Evolutionary conservation across 257 asterid genomes (phyloP), one percentile per base, ranked within the genome.

Genomic region (Salvia miltiorrhiza): DNA sequence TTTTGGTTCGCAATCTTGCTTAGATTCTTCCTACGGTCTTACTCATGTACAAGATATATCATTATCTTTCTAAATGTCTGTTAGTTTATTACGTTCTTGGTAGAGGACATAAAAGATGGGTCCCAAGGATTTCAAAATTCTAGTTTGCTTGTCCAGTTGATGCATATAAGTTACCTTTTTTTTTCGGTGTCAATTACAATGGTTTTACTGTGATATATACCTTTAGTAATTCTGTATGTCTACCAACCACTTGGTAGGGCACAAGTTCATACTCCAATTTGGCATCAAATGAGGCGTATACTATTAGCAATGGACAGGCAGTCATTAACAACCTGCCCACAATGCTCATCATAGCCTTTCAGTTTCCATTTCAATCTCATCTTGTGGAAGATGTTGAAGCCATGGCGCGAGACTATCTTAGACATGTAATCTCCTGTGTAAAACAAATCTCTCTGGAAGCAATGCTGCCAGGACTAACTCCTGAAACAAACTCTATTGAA

Each of bases 351-450:
- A 24, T 83, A 40, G 86, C 77, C 56, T 83, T 83, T 61, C 88
- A 80, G 50, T 83, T 83, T 63, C 86, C 88, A 28, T 78, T 73
- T 19, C 79, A 76, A 68, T 19, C 61, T 53, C 76, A 65, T 58
- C 73, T 67, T 52, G 71, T 50, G 73, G 76, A 40, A 19, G 78
- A 63, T 3, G 69, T 76, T 49, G 58, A 43, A 32, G 71, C 67
- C 73, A 73, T 83, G 82, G 84, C 82, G 49, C 74, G 61, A 10
- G 77, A 24, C 9, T 83, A 78, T 53, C 37, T 76, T 16, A 68
- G 43, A 54, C 67, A 78, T 44, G 68, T 78, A 32, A 71, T 78
- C 39, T 67, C 81, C 28, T 52, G 67, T 10, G 78, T 81, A 44
- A 74, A 65, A 45, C 48, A 55, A 3, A 14, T 74, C 19, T 71